phyloP scores from a whole-genome alignment of 768 basidiomycete species.

The Phaeotremella fagi region DNA sequence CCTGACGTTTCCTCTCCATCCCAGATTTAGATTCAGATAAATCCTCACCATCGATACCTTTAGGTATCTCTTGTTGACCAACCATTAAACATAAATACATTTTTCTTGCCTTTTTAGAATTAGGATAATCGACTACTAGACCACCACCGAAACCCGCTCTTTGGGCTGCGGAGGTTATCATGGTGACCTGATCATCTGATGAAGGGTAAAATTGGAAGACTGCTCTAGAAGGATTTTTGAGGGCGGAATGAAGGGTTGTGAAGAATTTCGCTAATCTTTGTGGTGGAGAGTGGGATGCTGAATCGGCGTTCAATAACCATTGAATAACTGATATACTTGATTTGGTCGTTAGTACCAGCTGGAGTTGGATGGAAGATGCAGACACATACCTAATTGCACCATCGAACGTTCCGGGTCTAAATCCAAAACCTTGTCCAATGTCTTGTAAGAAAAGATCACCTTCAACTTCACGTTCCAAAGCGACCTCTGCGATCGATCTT shows the following conservation, averaged over 20 bases:
- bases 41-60: conserved; percentile 62
- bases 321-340: conserved; percentile 93
- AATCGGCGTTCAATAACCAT: conserved; percentile 96
- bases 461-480: conserved; percentile 87
- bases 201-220: conserved; percentile 99
- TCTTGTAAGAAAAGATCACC: conserved; percentile 96
- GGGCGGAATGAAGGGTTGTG: conserved; percentile 58
- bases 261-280: conserved; percentile 67
- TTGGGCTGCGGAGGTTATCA: conserved; percentile 88
- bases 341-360: conserved; percentile 5
- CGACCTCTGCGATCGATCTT: conserved; percentile 65
- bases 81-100: conserved; percentile 91
- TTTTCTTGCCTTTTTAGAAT: conserved; percentile 91
- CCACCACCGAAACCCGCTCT: conserved; percentile 96
- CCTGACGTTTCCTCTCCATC: conserved; percentile 25
- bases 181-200: conserved; percentile 91
- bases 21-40: conserved; percentile 30
- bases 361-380: background rate
- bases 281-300: conserved; percentile 57
- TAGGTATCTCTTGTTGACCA: conserved; percentile 73
- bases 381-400: conserved; percentile 79
- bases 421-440: conserved; percentile 96
- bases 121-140: conserved; percentile 92
- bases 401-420: conserved; percentile 93
- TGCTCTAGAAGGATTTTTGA: conserved; percentile 64